Conservation (phyloP, 2,329 filamentous ascomycete genomes). For the Grosmannia clavigera region DNA sequence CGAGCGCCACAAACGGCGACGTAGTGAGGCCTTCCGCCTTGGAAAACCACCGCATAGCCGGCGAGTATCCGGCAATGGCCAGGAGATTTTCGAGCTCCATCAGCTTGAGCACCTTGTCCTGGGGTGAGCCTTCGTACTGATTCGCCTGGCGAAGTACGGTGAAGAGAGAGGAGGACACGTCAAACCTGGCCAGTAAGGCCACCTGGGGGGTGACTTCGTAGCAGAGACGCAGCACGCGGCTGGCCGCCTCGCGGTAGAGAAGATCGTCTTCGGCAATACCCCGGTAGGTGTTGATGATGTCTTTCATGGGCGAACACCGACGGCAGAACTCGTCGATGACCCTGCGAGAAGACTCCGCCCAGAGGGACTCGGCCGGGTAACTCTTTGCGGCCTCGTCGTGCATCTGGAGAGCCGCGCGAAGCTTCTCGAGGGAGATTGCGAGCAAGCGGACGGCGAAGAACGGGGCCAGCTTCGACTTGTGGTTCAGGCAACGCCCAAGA, state of each 20-base stretch:
- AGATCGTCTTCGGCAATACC: conserved; percentile 42
- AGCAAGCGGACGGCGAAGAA: conserved; percentile 77
- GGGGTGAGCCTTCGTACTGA: conserved; percentile 29
- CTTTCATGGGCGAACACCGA: conserved; percentile 70
- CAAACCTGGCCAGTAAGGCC: conserved; percentile 74
- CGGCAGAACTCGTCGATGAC: conserved; percentile 65
- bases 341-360: conserved; percentile 56
- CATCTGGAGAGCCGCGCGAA: conserved; percentile 50
- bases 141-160: conserved; percentile 48
- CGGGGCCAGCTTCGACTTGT: conserved; percentile 65
- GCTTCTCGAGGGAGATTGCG: conserved; percentile 66
- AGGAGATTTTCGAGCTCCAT: conserved; percentile 75
- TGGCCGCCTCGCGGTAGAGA: conserved; percentile 66
- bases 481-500: conserved; percentile 65
- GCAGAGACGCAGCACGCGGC: conserved; percentile 69
- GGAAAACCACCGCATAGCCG: conserved; percentile 83
- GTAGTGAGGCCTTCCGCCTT: conserved; percentile 51
- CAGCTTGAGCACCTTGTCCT: conserved; percentile 42
- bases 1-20: conserved; percentile 60
- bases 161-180: conserved; percentile 67
- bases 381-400: conserved; percentile 32
- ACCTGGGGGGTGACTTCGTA: conserved; percentile 71
- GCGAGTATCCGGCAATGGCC: conserved; percentile 65
- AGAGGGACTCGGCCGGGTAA: conserved; percentile 28
- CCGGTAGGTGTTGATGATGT: conserved; percentile 64